Evolutionary conservation across 495 filamentous ascomycete genomes (phyloP).

Genomic region (Tirmania nivea): DNA sequence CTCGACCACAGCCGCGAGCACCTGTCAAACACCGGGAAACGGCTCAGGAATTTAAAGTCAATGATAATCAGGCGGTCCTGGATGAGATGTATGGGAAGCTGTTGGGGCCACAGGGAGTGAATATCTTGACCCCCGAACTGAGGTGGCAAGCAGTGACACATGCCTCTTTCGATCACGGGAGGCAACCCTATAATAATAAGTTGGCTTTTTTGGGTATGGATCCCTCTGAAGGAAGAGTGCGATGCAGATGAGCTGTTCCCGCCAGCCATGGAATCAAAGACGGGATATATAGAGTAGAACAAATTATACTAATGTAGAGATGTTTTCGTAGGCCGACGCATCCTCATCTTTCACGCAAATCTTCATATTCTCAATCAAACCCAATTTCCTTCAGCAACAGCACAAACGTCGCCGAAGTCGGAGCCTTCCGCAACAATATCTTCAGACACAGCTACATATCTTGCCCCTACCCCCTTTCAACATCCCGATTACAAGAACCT

Average conservation of each 20-base stretch:
- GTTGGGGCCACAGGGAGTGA: conserved; percentile 44
- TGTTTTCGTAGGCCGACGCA: conserved; percentile 42
- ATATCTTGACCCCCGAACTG: conserved; percentile 62
- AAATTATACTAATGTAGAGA: neutral
- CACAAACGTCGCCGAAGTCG: conserved; percentile 4
- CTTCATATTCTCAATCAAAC: conserved; percentile 41
- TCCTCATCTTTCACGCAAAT: conserved; percentile 57
- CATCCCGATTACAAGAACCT: conserved; percentile 54
- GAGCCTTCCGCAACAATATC: conserved; percentile 10
- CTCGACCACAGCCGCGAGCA: conserved; percentile 5
- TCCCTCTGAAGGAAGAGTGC: neutral
- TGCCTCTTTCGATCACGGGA: conserved; percentile 92
- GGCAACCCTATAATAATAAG: conserved; percentile 82
- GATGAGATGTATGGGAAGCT: conserved; percentile 53
- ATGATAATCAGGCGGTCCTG: conserved; percentile 47
- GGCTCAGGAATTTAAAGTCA: conserved; percentile 38
- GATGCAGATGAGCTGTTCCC: neutral
- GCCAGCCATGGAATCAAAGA: neutral
- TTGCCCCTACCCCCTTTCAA: conserved; percentile 40
- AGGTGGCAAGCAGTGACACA: conserved; percentile 97
- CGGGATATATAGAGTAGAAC: neutral
- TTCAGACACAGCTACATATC: conserved; percentile 22
- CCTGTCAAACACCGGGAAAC: conserved; percentile 11
- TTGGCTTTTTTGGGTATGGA: conserved; percentile 68
- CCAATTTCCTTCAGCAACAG: conserved; percentile 1